Base-by-base conservation (phyloP, 2,329 filamentous ascomycete genomes). In the Parasarocladium wereldwijsianum region DNA sequence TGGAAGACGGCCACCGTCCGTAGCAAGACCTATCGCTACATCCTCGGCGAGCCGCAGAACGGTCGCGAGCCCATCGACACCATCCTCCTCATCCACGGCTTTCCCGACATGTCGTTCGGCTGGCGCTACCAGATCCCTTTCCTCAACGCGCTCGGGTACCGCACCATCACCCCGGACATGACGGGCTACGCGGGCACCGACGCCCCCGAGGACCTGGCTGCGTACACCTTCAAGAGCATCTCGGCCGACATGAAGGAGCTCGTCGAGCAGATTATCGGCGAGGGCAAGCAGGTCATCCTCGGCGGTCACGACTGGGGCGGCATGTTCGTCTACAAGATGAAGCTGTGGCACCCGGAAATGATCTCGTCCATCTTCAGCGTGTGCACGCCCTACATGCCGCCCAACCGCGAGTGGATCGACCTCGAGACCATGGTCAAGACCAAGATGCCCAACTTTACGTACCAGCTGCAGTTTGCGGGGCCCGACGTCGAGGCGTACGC, bases 281-380 rank as follows among this genome's bases (percentile, higher is more conserved):
- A 58, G 47, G 24, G 59, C 51, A 47, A 47, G 7, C 56, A 56
- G 33, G 77, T 93, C 44, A 76, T 94, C 33, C 66, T 94, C 10
- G 84, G 85, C 28, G 87, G 85, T 6, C 87, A 94, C 56, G 87
- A 96, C 55, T 94, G 87, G 82, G 87, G 87, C 50, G 85, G 82
- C 42, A 63, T 66, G 3, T 61, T 86, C 17, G 76, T 78, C 32
- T 92, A 82, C 64, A 72, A 84, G 32, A 57, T 79, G 34, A 73
- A 76, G 10, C 66, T 79, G 38, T 83, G 74, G 66, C 63, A 85
- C 43, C 83, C 82, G 0, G 56, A 74, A 23, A 60, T 92, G 9
- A 60, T 93, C 38, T 66, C 66, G 22, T 76, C 75, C 42, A 61
- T 93, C 36, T 87, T 93, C 58, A 70, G 70, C 40, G 60, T 93